phyloP scores from a whole-genome alignment of 768 basidiomycete species.

The Mycena leptocephala region DNA sequence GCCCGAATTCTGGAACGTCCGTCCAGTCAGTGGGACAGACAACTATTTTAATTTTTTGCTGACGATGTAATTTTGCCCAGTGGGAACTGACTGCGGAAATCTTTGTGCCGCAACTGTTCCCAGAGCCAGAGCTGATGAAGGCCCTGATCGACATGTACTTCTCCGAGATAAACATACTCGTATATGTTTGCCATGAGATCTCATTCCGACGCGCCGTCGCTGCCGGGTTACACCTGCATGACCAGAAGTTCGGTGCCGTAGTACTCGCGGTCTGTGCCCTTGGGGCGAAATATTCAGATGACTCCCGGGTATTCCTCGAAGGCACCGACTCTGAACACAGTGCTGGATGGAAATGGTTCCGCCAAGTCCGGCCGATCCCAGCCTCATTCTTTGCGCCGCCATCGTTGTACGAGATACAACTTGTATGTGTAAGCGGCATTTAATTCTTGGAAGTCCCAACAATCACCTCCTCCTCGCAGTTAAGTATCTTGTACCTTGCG shows the following conservation, averaged over 20 bases:
- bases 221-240: conserved; percentile 40
- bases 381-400: conserved; percentile 36
- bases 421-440: conserved; percentile 5
- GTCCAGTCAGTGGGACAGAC: conserved; percentile 41
- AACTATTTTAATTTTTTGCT: not conserved
- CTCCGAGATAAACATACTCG: conserved; percentile 46
- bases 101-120: conserved; percentile 29
- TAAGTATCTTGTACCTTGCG: conserved; percentile 47
- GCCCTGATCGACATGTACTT: conserved; percentile 64
- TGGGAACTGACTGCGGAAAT: conserved; percentile 30
- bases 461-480: not conserved
- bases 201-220: conserved; percentile 58
- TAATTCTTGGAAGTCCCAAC: conserved; percentile 37
- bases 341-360: conserved; percentile 74
- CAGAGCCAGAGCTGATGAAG: conserved; percentile 42
- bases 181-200: conserved; percentile 43
- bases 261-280: not conserved
- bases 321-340: conserved; percentile 59
- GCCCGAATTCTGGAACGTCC: conserved; percentile 41
- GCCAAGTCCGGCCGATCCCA: conserved; percentile 66
- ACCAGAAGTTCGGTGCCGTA: not conserved
- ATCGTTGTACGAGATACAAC: not conserved
- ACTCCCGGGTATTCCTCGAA: conserved; percentile 52
- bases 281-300: conserved; percentile 47
- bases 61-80: not conserved